Evolutionary conservation across 495 filamentous ascomycete genomes (phyloP), one percentile per base, ranked within the genome.

Genomic region (Penicillium crystallinum): DNA sequence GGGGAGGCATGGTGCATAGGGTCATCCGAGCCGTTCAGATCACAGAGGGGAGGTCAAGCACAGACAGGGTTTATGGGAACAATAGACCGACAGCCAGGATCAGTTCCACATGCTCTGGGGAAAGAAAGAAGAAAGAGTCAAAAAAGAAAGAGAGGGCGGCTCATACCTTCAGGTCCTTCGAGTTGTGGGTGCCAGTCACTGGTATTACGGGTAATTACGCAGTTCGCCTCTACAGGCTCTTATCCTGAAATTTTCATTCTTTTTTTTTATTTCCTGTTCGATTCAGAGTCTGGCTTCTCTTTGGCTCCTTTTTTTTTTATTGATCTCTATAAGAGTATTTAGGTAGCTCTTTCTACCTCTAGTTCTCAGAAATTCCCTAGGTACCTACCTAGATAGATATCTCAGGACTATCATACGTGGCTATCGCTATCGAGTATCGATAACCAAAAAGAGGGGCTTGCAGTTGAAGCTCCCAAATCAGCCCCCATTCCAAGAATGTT

Each of bases 1-100:
- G 83, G 56, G 89, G 90, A 73, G 91, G 91, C 91, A 95, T 86
- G 70, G 73, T 76, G 68, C 72, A 72, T 76, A 76, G 71, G 69
- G 37, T 33, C 45, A 47, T 47, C 29, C 42, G 44, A 54, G 31
- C 39, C n/a, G 25, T 46, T 19, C 12, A 54, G 38, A 46, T 49
- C 22, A 27, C 27, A 50, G 42, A 27, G 40, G 31, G 40, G 23
- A 53, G 25, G 47, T 48, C 39, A 35, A 53, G 41, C 46, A 43
- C 27, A 34, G 37, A 30, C 36, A 53, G 45, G 50, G 25, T 25
- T 46, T 41, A 51, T 37, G 36, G 37, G 56, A 23, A 53, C 15
- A 49, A 53, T 47, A 50, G 22, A 38, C 27, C 23, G 41, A 44
- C 41, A 46, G 4, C 44, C 44, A 50, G 50, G 42, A 56, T 53